These are phyloP conservation scores for Raddia guianensis DNA, from an alignment of 176 grass and related monocot genomes.

Conservation along the genomic window DNA sequence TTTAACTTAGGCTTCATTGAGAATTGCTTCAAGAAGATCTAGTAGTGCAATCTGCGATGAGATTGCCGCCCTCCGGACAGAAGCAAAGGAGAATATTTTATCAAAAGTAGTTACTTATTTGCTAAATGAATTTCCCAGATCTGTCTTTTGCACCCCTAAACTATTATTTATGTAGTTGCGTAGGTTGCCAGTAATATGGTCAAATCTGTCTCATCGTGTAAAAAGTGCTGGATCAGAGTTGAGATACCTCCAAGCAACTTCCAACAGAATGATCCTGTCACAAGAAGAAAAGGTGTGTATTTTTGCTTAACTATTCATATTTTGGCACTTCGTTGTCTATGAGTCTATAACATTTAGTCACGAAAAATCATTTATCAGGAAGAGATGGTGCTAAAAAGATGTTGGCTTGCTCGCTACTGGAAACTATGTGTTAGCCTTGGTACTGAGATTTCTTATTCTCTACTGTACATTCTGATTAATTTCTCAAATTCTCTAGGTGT, in stretches of 20 bases:
- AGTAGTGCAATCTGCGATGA: constrained; percentile 48
- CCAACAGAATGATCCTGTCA: constrained; percentile 80
- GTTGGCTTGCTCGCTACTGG: constrained; percentile 97
- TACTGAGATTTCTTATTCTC: constrained; percentile 45
- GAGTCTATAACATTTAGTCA: constrained; percentile 35
- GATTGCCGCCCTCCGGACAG: constrained; percentile 43
- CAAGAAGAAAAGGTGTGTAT: constrained; percentile 85
- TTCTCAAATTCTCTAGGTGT: constrained; percentile 25
- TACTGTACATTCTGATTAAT: constrained; percentile 19
- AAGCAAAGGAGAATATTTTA: constrained; percentile 59
- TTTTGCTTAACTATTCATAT: constrained; percentile 29
- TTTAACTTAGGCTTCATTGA: constrained; percentile 50
- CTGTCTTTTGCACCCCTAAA: constrained; percentile 33
- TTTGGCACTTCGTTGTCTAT: constrained; percentile 1
- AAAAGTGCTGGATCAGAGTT: constrained; percentile 61
- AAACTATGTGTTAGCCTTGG: constrained; percentile 81
- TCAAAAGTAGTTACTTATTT: constrained; percentile 45
- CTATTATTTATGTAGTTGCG: constrained; percentile 32
- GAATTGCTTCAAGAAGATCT: constrained; percentile 58
- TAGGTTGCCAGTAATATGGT: constrained; percentile 53
- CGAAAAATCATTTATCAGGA: constrained; percentile 68
- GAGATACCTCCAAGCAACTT: constrained; percentile 60
- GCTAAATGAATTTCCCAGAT: constrained; percentile 12
- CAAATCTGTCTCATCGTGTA: constrained; percentile 50
- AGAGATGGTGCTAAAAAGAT: constrained; percentile 91